These are phyloP conservation scores for Tuber borchii DNA, from an alignment of 495 filamentous ascomycete species.

Conservation along the genomic window DNA sequence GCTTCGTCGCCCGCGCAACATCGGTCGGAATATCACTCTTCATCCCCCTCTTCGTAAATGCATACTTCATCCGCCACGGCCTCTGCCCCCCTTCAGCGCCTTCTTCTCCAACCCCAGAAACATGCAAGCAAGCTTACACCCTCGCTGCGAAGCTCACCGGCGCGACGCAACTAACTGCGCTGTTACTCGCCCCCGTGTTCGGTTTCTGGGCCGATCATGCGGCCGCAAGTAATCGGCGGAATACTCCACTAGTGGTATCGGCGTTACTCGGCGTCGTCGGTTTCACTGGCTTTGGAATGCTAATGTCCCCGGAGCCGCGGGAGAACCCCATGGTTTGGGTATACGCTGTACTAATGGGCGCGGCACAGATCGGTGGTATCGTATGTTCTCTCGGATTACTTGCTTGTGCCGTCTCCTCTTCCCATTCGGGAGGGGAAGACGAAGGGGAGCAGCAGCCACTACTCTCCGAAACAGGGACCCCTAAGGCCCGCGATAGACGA, in stretches of 20 bases:
- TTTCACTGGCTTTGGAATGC: conserved; percentile 63
- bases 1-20: conserved; percentile 92
- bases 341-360: conserved; percentile 70
- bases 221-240: conserved; percentile 52
- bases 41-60: conserved; percentile 83
- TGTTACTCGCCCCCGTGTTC: conserved; percentile 78
- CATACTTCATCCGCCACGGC: conserved; percentile 75
- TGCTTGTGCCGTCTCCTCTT: conserved; percentile 62
- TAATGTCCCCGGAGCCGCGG: conserved; percentile 68
- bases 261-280: conserved; percentile 66
- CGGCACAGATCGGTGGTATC: conserved; percentile 91
- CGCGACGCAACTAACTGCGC: conserved; percentile 74
- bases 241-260: conserved; percentile 66
- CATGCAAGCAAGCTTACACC: conserved; percentile 75
- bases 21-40: conserved; percentile 92
- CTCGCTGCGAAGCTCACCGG: conserved; percentile 80
- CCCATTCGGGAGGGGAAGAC: conserved; percentile 46
- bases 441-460: conserved; percentile 20
- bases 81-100: conserved; percentile 61
- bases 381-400: conserved; percentile 85
- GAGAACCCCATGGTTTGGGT: conserved; percentile 63
- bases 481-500: conserved; percentile 34
- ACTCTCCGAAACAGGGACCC: conserved; percentile 27
- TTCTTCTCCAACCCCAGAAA: conserved; percentile 60
- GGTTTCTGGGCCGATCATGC: conserved; percentile 64